Conservation (phyloP, 176 grass and related monocot genomes). For the Aegilops umbellulata region DNA sequence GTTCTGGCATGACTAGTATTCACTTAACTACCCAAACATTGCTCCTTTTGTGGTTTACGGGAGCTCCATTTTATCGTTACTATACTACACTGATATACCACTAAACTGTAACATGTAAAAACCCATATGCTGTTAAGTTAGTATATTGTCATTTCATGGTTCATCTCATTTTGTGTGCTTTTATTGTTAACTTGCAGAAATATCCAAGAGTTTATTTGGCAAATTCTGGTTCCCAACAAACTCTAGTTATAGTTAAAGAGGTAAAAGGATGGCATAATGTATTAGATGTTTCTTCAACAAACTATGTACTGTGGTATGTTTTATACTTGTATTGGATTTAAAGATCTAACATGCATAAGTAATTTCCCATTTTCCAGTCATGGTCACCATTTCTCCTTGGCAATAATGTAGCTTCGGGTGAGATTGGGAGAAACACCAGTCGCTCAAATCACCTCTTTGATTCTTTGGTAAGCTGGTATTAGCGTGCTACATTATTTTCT, state of each 20-base stretch:
- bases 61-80: background rate
- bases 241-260: conserved; percentile 59
- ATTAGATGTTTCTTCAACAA: conserved; percentile 13
- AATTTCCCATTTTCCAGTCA: conserved; percentile 48
- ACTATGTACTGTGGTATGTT: background rate
- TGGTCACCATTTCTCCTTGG: conserved; percentile 86
- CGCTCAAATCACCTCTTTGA: conserved; percentile 52
- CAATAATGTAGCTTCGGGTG: conserved; percentile 22
- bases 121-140: background rate
- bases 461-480: conserved; percentile 60
- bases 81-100: background rate
- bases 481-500: conserved; percentile 17
- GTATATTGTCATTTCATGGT: conserved; percentile 8
- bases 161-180: conserved; percentile 14
- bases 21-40: background rate
- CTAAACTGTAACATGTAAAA: background rate
- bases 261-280: conserved; percentile 37
- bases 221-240: conserved; percentile 22
- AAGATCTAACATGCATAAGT: background rate
- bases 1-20: background rate
- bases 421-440: conserved; percentile 23
- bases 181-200: conserved; percentile 42
- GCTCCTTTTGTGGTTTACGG: background rate
- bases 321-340: conserved; percentile 9
- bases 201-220: conserved; percentile 68